Conservation (phyloP, 179 eudicot genomes). For the Heliamphora ciliata region DNA sequence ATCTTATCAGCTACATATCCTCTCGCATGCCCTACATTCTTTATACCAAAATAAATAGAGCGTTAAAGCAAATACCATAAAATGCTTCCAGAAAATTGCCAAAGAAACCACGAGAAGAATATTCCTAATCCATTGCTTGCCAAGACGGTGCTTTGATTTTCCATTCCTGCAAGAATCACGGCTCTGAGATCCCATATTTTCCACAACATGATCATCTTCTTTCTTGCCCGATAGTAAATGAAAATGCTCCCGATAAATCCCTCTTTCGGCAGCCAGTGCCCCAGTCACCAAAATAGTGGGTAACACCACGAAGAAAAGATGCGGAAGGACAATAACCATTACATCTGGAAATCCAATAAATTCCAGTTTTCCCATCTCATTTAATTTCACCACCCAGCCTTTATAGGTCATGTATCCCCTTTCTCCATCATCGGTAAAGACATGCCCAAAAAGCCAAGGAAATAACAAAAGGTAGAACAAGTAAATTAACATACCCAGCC, state of each 20-base stretch:
- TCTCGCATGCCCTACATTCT: background rate
- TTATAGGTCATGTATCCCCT: constrained; percentile 72
- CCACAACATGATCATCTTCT: constrained; percentile 41
- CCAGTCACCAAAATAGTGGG: constrained; percentile 45
- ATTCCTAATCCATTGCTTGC: constrained; percentile 52
- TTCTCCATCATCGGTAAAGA: constrained; percentile 53
- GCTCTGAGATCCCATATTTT: constrained; percentile 15
- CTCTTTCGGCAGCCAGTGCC: constrained; percentile 60
- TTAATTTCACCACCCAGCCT: constrained; percentile 62
- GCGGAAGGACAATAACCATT: constrained; percentile 79
- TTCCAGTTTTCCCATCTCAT: constrained; percentile 27
- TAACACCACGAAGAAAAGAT: constrained; percentile 60
- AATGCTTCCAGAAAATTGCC: constrained; percentile 68
- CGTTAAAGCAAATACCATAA: constrained; percentile 39
- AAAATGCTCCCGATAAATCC: constrained; percentile 37
- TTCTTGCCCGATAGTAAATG: constrained; percentile 61
- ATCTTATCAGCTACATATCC: background rate
- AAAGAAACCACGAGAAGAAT: constrained; percentile 45
- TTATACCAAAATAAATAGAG: constrained; percentile 1
- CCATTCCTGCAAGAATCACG: constrained; percentile 9
- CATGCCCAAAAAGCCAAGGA: constrained; percentile 77
- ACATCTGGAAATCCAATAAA: constrained; percentile 72
- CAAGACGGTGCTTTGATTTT: constrained; percentile 19
- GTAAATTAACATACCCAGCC: constrained; percentile 49
- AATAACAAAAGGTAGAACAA: constrained; percentile 62